These are phyloP conservation scores for Xylaria sp. DNA, from an alignment of 2,329 filamentous ascomycete species.

Conservation along the genomic window DNA sequence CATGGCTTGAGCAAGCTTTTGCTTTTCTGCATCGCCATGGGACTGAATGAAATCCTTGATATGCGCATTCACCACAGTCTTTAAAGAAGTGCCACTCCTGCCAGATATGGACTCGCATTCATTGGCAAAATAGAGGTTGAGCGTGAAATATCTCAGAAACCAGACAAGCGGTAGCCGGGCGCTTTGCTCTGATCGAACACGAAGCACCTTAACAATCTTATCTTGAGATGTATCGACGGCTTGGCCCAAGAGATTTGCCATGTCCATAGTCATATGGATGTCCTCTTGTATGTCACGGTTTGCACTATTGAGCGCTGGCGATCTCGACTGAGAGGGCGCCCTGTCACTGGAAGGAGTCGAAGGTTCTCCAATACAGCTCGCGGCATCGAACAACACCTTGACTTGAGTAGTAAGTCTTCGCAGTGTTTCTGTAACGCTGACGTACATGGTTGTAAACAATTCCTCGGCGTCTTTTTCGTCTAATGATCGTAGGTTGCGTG, in stretches of 20 bases:
- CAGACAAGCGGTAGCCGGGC: constrained; percentile 59
- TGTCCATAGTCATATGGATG: constrained; percentile 68
- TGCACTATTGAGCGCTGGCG: constrained; percentile 48
- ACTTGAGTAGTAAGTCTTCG: constrained; percentile 82
- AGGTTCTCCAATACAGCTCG: constrained; percentile 60
- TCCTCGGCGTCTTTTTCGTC: constrained; percentile 80
- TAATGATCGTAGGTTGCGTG: constrained; percentile 78
- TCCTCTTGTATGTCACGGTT: constrained; percentile 59
- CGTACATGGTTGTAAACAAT: constrained; percentile 76
- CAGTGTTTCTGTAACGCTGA: constrained; percentile 79
- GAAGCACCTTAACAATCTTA: constrained; percentile 67
- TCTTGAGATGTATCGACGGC: constrained; percentile 78
- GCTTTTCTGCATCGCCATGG: constrained; percentile 66
- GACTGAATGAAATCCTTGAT: constrained; percentile 74
- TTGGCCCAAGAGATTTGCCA: constrained; percentile 72
- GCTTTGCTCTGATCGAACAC: constrained; percentile 70
- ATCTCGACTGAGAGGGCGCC: constrained; percentile 44
- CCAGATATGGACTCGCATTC: constrained; percentile 83
- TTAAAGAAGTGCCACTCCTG: constrained; percentile 67
- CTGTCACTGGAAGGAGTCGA: constrained; percentile 35
- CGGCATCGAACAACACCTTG: constrained; percentile 91
- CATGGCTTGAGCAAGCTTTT: constrained; percentile 69
- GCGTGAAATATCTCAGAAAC: constrained; percentile 75
- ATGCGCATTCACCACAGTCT: constrained; percentile 73
- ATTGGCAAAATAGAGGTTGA: constrained; percentile 78